phyloP scores from a whole-genome alignment of 768 basidiomycete genomes.

The Suillus bovinus region DNA sequence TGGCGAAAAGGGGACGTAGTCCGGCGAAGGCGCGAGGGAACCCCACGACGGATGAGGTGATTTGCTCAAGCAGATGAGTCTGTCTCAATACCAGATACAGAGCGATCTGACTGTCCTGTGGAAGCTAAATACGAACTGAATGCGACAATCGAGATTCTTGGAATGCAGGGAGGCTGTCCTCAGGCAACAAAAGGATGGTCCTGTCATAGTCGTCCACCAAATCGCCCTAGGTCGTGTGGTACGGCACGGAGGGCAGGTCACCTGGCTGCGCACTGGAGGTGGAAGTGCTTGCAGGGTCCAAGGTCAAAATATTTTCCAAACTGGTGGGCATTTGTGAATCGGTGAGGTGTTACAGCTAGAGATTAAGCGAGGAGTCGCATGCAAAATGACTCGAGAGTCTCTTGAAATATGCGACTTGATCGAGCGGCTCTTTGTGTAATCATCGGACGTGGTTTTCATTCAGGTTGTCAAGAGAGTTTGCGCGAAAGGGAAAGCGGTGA shows the following conservation, averaged over 20 bases:
- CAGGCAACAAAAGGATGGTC: constrained; percentile 6
- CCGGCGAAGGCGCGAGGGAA: background rate
- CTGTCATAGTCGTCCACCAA: constrained; percentile 15
- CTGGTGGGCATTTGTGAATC: background rate
- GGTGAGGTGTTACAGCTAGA: background rate
- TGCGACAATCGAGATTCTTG: constrained; percentile 19
- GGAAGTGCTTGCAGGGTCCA: background rate
- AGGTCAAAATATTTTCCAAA: too few relatives aligned
- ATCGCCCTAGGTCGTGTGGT: constrained; percentile 19
- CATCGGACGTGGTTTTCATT: constrained; percentile 16
- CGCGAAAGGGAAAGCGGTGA: background rate
- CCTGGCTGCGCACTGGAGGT: background rate
- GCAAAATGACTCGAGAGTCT: background rate
- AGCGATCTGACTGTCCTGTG: constrained; percentile 25
- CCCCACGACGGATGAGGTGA: background rate
- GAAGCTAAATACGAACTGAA: background rate
- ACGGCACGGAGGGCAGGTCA: constrained; percentile 17
- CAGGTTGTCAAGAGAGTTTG: background rate
- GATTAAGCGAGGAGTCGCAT: background rate
- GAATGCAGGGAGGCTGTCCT: constrained; percentile 16
- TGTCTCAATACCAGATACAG: constrained; percentile 25
- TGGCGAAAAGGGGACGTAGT: background rate
- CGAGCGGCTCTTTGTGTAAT: constrained; percentile 6
- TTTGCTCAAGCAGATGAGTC: too few relatives aligned
- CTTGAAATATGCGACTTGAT: too few relatives aligned